These are phyloP conservation scores for Trifolium repens DNA, from an alignment of 306 rosid genomes.

Conservation along the genomic window DNA sequence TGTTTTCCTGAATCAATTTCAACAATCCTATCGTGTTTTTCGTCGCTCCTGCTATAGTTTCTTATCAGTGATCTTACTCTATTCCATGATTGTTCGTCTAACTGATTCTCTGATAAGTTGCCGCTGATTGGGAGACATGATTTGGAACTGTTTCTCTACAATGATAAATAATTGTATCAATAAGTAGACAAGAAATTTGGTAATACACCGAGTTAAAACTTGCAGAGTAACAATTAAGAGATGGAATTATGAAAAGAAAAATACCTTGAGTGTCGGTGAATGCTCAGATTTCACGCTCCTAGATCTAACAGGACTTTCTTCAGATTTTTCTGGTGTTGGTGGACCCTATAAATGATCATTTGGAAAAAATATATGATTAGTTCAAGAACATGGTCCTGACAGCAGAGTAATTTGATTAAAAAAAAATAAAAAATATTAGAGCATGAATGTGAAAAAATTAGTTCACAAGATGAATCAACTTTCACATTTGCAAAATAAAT, in stretches of 20 bases:
- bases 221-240: background rate
- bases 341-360: conserved; percentile 65
- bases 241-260: background rate
- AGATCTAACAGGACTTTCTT: conserved; percentile 65
- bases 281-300: conserved; percentile 68
- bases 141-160: conserved; percentile 74
- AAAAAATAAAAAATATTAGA: background rate
- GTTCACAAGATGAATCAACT: background rate
- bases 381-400: conserved; percentile 17
- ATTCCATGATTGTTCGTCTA: conserved; percentile 52
- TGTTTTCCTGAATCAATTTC: conserved; percentile 64
- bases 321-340: conserved; percentile 84
- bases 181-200: conserved; percentile 18
- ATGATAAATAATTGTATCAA: conserved; percentile 4
- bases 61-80: conserved; percentile 46
- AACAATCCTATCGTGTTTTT: conserved; percentile 57
- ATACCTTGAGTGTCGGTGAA: conserved; percentile 55
- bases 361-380: conserved; percentile 10
- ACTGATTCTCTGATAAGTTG: conserved; percentile 35
- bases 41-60: conserved; percentile 47
- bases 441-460: background rate
- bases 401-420: background rate
- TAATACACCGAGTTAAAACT: background rate
- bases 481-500: background rate
- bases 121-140: conserved; percentile 44